Conservation (phyloP, 2,329 filamentous ascomycete species). For the Fusarium napiforme region DNA sequence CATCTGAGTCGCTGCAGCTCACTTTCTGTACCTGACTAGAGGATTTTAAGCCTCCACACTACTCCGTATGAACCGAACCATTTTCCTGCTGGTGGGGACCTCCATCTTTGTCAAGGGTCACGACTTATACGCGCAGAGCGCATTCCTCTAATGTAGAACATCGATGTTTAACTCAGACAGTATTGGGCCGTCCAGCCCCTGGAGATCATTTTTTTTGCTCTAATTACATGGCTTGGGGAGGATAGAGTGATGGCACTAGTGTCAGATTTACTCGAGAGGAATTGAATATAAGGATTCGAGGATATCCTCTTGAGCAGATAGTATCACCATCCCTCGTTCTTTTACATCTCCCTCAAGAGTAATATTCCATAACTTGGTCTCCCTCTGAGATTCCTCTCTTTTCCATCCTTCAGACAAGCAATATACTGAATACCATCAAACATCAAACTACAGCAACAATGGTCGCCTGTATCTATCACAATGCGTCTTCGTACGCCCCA, state of each 20-base stretch:
- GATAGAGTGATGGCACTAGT: constrained; percentile 15
- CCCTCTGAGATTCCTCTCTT: constrained; percentile 5
- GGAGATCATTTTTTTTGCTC: constrained; percentile 14
- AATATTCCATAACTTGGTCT: constrained; percentile 20
- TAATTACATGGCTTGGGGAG: constrained; percentile 30
- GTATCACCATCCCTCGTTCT: constrained; percentile 21
- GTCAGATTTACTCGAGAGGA: constrained; percentile 14
- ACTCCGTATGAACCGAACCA: not conserved
- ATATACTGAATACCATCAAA: constrained; percentile 14
- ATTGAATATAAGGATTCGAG: constrained; percentile 40
- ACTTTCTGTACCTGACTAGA: constrained; percentile 27
- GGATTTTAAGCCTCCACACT: not conserved
- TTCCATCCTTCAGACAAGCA: constrained; percentile 2
- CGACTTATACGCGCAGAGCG: constrained; percentile 35
- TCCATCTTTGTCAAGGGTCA: constrained; percentile 21
- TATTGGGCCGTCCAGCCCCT: constrained; percentile 32
- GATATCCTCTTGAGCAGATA: constrained; percentile 27
- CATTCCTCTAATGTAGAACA: constrained; percentile 34
- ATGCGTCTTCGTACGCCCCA: constrained; percentile 40
- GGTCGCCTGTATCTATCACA: constrained; percentile 26
- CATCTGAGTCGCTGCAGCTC: constrained; percentile 32
- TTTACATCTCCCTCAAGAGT: constrained; percentile 21
- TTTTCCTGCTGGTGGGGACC: constrained; percentile 6
- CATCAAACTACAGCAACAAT: constrained; percentile 13
- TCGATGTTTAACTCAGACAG: constrained; percentile 30